Percentiles rank a stretch among this genome's conserved stretches.
Conservation (phyloP, 1,139 yeast genomes). For the Ogataea hybrid region DNA sequence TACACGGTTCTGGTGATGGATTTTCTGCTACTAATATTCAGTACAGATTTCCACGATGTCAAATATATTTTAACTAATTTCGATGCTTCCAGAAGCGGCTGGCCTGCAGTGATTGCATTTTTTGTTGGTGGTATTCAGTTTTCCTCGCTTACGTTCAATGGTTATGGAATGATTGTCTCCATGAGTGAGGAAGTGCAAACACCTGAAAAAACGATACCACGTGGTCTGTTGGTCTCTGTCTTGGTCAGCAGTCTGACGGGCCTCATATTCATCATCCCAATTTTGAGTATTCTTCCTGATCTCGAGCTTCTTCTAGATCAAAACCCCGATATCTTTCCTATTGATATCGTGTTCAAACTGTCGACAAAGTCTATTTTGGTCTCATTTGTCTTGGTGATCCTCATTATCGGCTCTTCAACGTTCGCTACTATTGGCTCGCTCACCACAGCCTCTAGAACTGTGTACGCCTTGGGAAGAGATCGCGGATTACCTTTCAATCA, state of each 20-base stretch:
- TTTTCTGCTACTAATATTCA: slow-evolving; percentile 55
- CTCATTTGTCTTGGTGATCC: slow-evolving; percentile 62
- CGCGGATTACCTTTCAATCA: slow-evolving; percentile 75
- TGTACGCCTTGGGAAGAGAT: slow-evolving; percentile 87
- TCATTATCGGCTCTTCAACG: slow-evolving; percentile 67
- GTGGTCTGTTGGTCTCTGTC: slow-evolving; percentile 68
- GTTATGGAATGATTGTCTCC: slow-evolving; percentile 79
- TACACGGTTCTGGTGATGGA: slow-evolving; percentile 72
- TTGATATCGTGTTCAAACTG: slow-evolving; percentile 63
- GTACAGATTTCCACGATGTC: slow-evolving; percentile 58
- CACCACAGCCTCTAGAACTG: slow-evolving; percentile 84
- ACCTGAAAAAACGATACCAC: slow-evolving; percentile 77
- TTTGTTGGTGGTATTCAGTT: slow-evolving; percentile 79
- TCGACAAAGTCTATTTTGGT: slow-evolving; percentile 68
- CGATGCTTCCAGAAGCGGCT: slow-evolving; percentile 70
- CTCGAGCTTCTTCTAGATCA: slow-evolving; percentile 51
- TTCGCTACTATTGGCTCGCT: slow-evolving; percentile 80
- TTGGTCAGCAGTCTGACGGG: slow-evolving; percentile 66
- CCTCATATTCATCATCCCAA: slow-evolving; percentile 66
- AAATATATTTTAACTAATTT: slow-evolving; percentile 63
- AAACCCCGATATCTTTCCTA: slow-evolving; percentile 55
- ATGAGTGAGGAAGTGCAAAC: slow-evolving; percentile 78
- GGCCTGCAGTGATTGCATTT: slow-evolving; percentile 66
- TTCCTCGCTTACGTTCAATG: slow-evolving; percentile 75
- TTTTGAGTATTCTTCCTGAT: slow-evolving; percentile 70